Conservation (phyloP, 805 yeast genomes). For the Debaryomyces prosopidis region DNA sequence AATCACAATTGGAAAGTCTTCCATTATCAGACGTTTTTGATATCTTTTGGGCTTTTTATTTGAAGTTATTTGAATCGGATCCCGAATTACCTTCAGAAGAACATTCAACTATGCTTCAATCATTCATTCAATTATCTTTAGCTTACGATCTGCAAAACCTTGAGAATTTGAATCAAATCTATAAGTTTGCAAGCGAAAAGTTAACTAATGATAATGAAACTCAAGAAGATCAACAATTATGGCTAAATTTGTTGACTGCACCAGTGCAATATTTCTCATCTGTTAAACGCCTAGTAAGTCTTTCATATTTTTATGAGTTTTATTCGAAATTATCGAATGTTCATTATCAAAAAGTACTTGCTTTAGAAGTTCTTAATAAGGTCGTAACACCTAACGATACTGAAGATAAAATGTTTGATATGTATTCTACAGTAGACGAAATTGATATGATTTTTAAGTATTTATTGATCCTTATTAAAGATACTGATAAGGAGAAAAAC, state of each 20-base stretch:
- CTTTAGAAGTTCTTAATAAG: constrained; percentile 61
- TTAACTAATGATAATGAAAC: constrained; percentile 26
- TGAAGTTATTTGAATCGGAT: constrained; percentile 52
- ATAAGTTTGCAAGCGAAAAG: constrained; percentile 52
- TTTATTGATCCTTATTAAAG: constrained; percentile 53
- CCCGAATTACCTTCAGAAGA: constrained; percentile 71
- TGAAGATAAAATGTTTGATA: constrained; percentile 31
- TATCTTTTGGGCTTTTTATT: constrained; percentile 66
- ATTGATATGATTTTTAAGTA: constrained; percentile 62
- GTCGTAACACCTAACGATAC: constrained; percentile 38
- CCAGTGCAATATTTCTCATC: constrained; percentile 49
- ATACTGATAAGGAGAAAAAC: constrained; percentile 23
- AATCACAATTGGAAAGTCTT: constrained; percentile 4
- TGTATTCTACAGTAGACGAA: constrained; percentile 39
- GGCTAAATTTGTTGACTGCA: constrained; percentile 46
- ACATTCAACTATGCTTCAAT: constrained; percentile 60
- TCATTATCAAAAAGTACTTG: constrained; percentile 54
- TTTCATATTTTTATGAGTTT: constrained; percentile 54
- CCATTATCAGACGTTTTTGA: constrained; percentile 45
- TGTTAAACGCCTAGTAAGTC: constrained; percentile 40
- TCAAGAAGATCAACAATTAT: constrained; percentile 23
- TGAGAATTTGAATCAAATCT: constrained; percentile 61
- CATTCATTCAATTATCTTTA: constrained; percentile 64
- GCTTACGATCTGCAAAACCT: constrained; percentile 64
- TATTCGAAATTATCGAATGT: constrained; percentile 50